Evolutionary conservation across 441 rosid species (phyloP).

Genomic region (Eutrema salsugineum): DNA sequence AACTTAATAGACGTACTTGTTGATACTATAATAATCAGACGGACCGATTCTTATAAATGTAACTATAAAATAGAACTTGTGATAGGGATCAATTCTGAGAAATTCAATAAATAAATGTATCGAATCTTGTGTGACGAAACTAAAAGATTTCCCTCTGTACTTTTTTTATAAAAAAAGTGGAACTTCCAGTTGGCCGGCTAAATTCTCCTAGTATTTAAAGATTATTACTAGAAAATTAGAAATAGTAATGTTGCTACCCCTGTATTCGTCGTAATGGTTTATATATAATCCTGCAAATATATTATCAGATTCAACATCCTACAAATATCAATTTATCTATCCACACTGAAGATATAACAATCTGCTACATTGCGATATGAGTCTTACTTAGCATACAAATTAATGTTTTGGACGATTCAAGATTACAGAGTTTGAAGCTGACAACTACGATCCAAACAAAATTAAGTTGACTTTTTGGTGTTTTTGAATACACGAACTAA

Average conservation of each 20-base stretch:
- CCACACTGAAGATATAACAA: neutral
- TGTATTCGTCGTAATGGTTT: neutral
- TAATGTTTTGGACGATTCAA: neutral
- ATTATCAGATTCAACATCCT: neutral
- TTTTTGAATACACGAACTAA: too few species aligned
- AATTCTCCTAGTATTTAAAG: neutral
- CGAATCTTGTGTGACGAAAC: conserved; percentile 30
- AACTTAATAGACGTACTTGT: neutral
- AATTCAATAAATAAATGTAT: conserved; percentile 6
- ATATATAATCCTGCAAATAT: neutral
- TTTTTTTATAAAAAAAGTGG: neutral
- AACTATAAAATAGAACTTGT: conserved; percentile 4
- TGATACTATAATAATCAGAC: neutral
- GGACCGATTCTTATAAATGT: conserved; percentile 19
- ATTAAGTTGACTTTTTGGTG: too few species aligned
- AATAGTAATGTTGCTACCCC: neutral
- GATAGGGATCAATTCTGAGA: conserved; percentile 20
- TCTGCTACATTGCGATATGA: neutral
- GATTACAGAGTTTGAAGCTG: too few species aligned
- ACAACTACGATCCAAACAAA: too few species aligned
- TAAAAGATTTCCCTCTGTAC: conserved; percentile 13
- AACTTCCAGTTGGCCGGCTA: conserved; percentile 30
- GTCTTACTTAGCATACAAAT: neutral
- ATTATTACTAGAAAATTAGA: neutral
- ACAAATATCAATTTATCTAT: neutral